Evolutionary conservation across 805 yeast species (phyloP).

Genomic region (Teunomyces aglyptinius): DNA sequence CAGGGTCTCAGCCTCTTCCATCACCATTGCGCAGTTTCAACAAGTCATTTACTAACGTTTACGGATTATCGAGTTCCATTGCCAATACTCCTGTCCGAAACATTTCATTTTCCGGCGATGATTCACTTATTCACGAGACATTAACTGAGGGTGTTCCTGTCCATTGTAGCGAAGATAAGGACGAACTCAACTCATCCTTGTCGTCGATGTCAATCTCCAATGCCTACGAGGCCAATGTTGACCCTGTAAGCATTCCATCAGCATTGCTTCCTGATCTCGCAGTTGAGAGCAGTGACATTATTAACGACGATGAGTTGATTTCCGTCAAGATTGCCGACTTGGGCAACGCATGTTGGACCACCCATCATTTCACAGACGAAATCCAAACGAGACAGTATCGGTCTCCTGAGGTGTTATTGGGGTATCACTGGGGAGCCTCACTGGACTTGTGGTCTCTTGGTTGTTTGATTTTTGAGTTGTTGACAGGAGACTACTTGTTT

Average conservation of each 20-base stretch:
- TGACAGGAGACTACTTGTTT: conserved; percentile 92
- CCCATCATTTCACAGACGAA: conserved; percentile 64
- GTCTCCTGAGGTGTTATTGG: conserved; percentile 61
- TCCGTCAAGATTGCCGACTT: conserved; percentile 63
- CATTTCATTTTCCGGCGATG: conserved; percentile 9
- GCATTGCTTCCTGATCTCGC: conserved; percentile 9
- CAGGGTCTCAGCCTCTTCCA: conserved; percentile 92
- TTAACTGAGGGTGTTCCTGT: background rate
- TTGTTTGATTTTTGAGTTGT: conserved; percentile 82
- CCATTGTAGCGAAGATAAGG: conserved; percentile 13
- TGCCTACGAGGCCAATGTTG: conserved; percentile 13
- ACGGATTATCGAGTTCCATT: conserved; percentile 36
- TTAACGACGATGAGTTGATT: conserved; percentile 19
- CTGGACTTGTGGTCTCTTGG: conserved; percentile 97
- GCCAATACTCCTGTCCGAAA: conserved; percentile 38
- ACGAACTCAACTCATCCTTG: conserved; percentile 35
- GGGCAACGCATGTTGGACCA: conserved; percentile 67
- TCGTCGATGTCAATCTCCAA: conserved; percentile 43
- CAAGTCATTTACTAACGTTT: conserved; percentile 38
- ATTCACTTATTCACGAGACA: background rate
- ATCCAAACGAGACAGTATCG: conserved; percentile 69
- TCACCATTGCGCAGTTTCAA: conserved; percentile 71
- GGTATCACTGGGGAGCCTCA: conserved; percentile 83
- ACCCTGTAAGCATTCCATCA: conserved; percentile 11
- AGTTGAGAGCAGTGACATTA: conserved; percentile 9